phyloP scores from a whole-genome alignment of 2,329 filamentous ascomycete species.

The Aureobasidium melanogenum region DNA sequence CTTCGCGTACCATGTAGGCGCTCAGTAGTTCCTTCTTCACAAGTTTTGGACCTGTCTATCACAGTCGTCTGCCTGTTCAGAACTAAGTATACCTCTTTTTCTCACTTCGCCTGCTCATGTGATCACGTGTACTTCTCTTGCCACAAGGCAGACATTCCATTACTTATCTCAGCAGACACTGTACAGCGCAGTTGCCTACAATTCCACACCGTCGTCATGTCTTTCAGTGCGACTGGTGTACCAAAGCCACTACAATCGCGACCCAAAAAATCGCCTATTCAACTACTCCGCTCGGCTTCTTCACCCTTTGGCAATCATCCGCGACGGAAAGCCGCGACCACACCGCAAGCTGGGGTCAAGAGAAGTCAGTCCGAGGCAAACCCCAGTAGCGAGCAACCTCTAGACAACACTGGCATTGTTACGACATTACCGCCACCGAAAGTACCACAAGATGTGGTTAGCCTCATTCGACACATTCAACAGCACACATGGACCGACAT shows the following conservation, averaged over 20 bases:
- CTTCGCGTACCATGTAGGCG: neutral
- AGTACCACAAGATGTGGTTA: conserved; percentile 47
- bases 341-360: conserved; percentile 15
- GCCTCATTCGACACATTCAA: conserved; percentile 50
- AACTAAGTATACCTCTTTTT: neutral
- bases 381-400: conserved; percentile 32
- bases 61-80: neutral
- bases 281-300: conserved; percentile 19
- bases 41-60: neutral
- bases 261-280: conserved; percentile 15
- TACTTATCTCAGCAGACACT: neutral
- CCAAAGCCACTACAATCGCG: conserved; percentile 14
- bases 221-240: conserved; percentile 16
- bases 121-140: neutral
- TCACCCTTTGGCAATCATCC: conserved; percentile 27
- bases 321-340: conserved; percentile 25
- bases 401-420: conserved; percentile 54
- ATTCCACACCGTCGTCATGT: conserved; percentile 2
- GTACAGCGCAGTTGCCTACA: neutral
- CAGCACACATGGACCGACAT: conserved; percentile 55
- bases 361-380: conserved; percentile 9
- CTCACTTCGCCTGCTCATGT: conserved; percentile 1
- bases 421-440: conserved; percentile 50
- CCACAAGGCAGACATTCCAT: conserved; percentile 5
- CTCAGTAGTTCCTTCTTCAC: neutral